These are phyloP conservation scores for Quercus parvula DNA, from an alignment of 306 rosid genomes.

Conservation along the genomic window DNA sequence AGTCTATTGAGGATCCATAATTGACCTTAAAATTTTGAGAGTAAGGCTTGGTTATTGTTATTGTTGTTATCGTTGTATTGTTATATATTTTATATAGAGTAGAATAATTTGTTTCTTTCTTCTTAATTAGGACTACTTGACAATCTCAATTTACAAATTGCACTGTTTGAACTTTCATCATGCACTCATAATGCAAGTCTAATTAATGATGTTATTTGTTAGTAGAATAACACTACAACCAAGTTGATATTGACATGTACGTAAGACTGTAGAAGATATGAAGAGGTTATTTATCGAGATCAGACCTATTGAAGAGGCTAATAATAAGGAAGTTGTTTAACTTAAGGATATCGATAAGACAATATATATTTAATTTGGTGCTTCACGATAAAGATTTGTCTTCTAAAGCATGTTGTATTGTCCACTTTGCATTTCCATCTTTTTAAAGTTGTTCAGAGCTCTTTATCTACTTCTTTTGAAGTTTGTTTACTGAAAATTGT, in stretches of 20 bases:
- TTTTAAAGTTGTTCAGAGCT: too few species aligned
- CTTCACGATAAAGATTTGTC: neutral
- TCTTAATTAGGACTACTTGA: neutral
- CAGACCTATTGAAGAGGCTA: neutral
- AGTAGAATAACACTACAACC: too few species aligned
- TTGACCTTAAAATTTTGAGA: too few species aligned
- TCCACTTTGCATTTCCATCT: too few species aligned
- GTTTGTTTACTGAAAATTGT: too few species aligned
- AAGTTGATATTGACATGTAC: neutral
- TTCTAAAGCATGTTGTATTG: too few species aligned
- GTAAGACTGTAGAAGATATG: neutral
- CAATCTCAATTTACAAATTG: neutral
- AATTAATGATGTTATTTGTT: too few species aligned
- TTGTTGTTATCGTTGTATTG: too few species aligned
- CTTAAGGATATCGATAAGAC: neutral
- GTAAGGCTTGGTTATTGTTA: too few species aligned
- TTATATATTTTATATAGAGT: too few species aligned
- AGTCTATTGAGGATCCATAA: too few species aligned
- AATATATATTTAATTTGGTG: neutral
- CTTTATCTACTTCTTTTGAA: too few species aligned
- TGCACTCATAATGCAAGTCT: neutral
- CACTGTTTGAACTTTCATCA: neutral
- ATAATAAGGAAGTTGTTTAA: neutral
- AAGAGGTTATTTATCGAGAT: neutral
- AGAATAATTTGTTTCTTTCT: neutral